A percentile compares a stretch with the other conserved stretches of the same genome.
Conservation (phyloP, 2,329 filamentous ascomycete species). For the Trichophyton mentagrophytes region DNA sequence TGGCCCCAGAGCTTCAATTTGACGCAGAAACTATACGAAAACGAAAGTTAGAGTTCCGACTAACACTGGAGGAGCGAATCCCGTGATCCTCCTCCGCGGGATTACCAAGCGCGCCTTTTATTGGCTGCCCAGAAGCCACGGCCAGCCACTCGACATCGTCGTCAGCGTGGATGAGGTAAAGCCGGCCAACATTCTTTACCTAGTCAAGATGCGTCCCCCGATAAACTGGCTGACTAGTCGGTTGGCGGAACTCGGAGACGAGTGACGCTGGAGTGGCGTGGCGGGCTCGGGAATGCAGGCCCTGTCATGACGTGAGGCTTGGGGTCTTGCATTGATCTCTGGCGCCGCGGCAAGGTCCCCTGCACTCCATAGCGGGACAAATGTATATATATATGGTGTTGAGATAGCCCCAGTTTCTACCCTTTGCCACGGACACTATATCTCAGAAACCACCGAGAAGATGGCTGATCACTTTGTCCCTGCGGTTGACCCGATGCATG, state of each 20-base stretch:
- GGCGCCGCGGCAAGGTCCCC: background rate
- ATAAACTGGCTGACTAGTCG: background rate
- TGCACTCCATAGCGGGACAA: background rate
- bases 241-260: background rate
- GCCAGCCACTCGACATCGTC: background rate
- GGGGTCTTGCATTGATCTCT: background rate
- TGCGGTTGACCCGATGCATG: slow-evolving; percentile 48
- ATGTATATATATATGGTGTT: background rate
- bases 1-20: background rate
- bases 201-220: too few species aligned
- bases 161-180: background rate
- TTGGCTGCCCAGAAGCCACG: background rate
- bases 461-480: background rate
- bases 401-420: background rate
- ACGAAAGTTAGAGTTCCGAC: background rate
- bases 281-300: too few species aligned
- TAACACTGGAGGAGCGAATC: background rate
- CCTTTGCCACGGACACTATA: background rate
- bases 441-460: background rate
- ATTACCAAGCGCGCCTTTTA: background rate
- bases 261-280: background rate
- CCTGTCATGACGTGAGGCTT: background rate
- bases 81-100: background rate
- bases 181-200: background rate
- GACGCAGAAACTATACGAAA: background rate